Evolutionary conservation across 2,329 filamentous ascomycete species (phyloP).

Genomic region (Cadophora malorum): DNA sequence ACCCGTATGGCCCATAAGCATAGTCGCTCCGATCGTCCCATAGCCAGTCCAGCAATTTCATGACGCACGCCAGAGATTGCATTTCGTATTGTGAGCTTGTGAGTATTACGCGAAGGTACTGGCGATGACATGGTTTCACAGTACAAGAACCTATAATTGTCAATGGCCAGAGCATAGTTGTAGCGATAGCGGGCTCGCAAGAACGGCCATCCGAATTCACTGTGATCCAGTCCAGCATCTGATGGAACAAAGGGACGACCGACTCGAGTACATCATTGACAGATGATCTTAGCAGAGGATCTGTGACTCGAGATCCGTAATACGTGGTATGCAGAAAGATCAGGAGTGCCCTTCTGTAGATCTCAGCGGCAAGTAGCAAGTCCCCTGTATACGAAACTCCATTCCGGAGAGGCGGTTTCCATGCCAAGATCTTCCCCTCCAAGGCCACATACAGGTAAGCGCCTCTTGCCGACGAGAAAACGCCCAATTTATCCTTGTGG

Average conservation of each 20-base stretch:
- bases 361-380: not conserved
- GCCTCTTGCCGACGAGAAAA: not conserved
- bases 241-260: not conserved
- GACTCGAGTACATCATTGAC: not conserved
- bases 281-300: not conserved
- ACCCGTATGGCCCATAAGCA: not conserved
- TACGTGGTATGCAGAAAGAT: not conserved
- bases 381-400: not conserved
- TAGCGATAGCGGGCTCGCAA: slow-evolving; percentile 3
- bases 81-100: slow-evolving; percentile 10
- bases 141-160: slow-evolving; percentile 7
- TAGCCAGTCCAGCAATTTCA: slow-evolving; percentile 9
- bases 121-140: not conserved
- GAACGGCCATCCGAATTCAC: not conserved
- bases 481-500: not conserved
- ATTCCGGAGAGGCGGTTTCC: not conserved
- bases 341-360: not conserved
- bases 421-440: not conserved
- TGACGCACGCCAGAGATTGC: not conserved
- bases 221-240: not conserved
- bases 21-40: not conserved
- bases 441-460: not conserved
- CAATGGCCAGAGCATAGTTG: slow-evolving; percentile 12
- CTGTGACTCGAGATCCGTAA: slow-evolving; percentile 6
- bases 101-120: not conserved